Evolutionary conservation across 2,329 filamentous ascomycete genomes (phyloP), one percentile per base, ranked within the genome.

Genomic region (Colletotrichum agaves): DNA sequence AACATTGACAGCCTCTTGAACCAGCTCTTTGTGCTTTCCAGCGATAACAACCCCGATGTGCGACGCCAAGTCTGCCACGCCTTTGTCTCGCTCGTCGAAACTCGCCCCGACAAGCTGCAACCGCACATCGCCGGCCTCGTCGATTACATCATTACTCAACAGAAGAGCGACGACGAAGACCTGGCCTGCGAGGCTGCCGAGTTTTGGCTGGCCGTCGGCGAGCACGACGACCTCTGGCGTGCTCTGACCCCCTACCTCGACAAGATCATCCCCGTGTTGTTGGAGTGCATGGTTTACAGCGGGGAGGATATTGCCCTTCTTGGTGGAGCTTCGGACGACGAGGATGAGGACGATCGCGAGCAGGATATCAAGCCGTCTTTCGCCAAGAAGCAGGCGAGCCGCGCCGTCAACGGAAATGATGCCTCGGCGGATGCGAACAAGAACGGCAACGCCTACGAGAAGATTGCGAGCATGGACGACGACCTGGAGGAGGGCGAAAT

Each of bases 221-320:
- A 98, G 77, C 93, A 97, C 76, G 88, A 92, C 46, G 88, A 91
- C 67, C 82, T 98, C 60, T 93, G 93, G 82, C 86, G 89, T 72
- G 87, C 89, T 0, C 83, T 99, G 50, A 89, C 87, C 8, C 94
- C 94, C 0, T 93, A 93, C 75, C 87, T 98, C 63, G 80, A 87
- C 71, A 93, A 92, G 77, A 95, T 98, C 71, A 91, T 99, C 33
- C 96, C 96, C 0, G 92, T 98, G 1, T 83, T 99, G 58, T 86
- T 99, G 7, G 90, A 96, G 72, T 97, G 93, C 76, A 99, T 99
- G 95, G 90, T 98, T 1, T 99, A 98, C 78, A 93, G 92, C 74
- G 93, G 96, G 71, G 96, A 99, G 73, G 96, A 98, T 72, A 96
- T 97, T 73, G 86, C 93, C 37, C 85, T 94, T 57, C 83, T 98